Evolutionary conservation across 2,329 filamentous ascomycete genomes (phyloP), one percentile per base, ranked within the genome.

Genomic region (Aspergillus transmontanensis): DNA sequence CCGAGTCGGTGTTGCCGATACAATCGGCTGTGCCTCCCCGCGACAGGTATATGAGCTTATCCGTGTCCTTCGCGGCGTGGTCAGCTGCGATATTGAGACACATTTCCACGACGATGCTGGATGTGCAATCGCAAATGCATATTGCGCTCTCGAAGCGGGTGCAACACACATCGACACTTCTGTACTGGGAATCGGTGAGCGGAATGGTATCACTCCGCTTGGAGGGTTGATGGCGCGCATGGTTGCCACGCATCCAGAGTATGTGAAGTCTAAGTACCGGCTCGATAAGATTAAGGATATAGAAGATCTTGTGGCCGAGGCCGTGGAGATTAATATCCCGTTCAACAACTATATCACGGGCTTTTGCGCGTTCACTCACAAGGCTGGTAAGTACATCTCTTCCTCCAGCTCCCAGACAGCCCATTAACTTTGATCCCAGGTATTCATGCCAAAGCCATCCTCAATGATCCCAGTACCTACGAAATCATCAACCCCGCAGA

Each of bases 91-190:
- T 71, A 95, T 95, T 68, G 91, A 95, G 80, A 90, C 87, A 34
- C 92, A 95, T 80, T 92, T 94, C 86, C 93, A 97, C 85, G 92
- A 97, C 78, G 94, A 97, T 75, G 96, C 93, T 61, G 93, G 92
- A 66, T 97, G 94, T 76, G 91, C 91, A 61, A 90, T 94, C 76
- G 92, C 93, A 62, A 96, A 97, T 74, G 92, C 92, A 30, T 92
- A 90, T 81, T 91, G 90, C 75, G 93, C 93, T 57, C 85, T 96
- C 51, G 93, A 96, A 82, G 93, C 91, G 65, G 93, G 93, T 78
- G 93, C 93, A 41, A 83, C 81, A 28, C 81, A 83, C 69, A 78
- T 86, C 63, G 90, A 96, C 76, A 96, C 93, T 64, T 92, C 88
- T 4, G 93, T 97, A 36, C 87, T 97, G 58, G 93, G 92, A 73